Conservation (phyloP, 345 rosid genomes). For the Carallia brachiata region DNA sequence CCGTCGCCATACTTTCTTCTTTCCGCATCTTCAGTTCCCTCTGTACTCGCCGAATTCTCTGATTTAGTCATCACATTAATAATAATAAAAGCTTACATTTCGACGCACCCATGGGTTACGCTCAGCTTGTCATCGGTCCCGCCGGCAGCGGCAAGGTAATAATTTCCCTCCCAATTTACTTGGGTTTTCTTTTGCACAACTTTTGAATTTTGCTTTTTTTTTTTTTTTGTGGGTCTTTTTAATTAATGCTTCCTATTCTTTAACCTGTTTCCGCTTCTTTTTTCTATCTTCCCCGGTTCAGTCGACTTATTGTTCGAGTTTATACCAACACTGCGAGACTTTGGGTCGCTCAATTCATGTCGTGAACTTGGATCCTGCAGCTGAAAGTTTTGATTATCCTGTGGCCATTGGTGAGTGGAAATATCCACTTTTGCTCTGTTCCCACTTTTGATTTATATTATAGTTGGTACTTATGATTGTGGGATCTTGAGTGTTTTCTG, state of each 20-base stretch:
- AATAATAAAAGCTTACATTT: neutral
- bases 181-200: neutral
- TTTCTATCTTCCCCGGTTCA: conserved; percentile 18
- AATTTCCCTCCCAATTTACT: neutral
- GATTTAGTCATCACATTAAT: neutral
- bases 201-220: neutral
- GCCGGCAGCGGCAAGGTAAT: conserved; percentile 91
- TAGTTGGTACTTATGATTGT: neutral
- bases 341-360: conserved; percentile 58
- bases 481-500: neutral
- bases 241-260: neutral
- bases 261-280: conserved; percentile 1
- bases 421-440: neutral
- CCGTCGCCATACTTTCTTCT: conserved; percentile 64
- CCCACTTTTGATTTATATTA: neutral
- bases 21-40: conserved; percentile 52
- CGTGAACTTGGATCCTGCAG: conserved; percentile 92
- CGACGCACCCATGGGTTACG: conserved; percentile 61
- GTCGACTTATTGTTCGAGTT: conserved; percentile 90
- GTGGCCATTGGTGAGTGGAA: conserved; percentile 70
- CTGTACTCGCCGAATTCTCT: conserved; percentile 32
- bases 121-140: conserved; percentile 80
- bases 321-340: conserved; percentile 68
- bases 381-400: conserved; percentile 84
- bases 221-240: neutral